Conservation (phyloP, 768 basidiomycete genomes). For the Boletus speciosus region DNA sequence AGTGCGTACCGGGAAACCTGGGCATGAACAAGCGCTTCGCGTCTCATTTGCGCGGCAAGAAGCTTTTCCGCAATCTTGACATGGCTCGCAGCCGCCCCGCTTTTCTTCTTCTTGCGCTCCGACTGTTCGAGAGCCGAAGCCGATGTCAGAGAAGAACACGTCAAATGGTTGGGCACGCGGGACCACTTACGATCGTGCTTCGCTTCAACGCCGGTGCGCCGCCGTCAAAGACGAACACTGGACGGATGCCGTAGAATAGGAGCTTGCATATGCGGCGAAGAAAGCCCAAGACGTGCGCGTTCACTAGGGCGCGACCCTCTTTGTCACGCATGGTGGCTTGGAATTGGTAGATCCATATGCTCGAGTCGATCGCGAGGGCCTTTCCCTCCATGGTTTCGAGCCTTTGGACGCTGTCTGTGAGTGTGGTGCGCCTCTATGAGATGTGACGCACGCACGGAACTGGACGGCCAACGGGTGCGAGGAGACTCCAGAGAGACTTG, state of each 20-base stretch:
- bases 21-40: slow-evolving; percentile 75
- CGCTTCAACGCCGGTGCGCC: slow-evolving; percentile 90
- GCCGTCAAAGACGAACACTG: slow-evolving; percentile 98
- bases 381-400: slow-evolving; percentile 96
- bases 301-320: slow-evolving; percentile 84
- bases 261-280: slow-evolving; percentile 89
- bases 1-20: slow-evolving; percentile 40
- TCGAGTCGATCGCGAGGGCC: slow-evolving; percentile 94
- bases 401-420: slow-evolving; percentile 39
- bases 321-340: slow-evolving; percentile 99
- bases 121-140: slow-evolving; percentile 42
- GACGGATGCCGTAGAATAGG: slow-evolving; percentile 95
- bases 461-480: slow-evolving; percentile 91
- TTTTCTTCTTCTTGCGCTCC: slow-evolving; percentile 87
- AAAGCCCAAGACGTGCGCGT: slow-evolving; percentile 92
- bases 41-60: slow-evolving; percentile 88
- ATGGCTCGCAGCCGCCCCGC: slow-evolving; percentile 83
- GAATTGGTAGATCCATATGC: slow-evolving; percentile 99
- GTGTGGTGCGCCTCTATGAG: not conserved
- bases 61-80: slow-evolving; percentile 86
- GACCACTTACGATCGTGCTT: slow-evolving; percentile 70
- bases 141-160: slow-evolving; percentile 5
- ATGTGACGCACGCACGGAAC: slow-evolving; percentile 61
- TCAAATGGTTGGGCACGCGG: not conserved
- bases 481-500: slow-evolving; percentile 90